Conservation (phyloP, 2,329 filamentous ascomycete species). For the Plenodomus tracheiphilus region DNA sequence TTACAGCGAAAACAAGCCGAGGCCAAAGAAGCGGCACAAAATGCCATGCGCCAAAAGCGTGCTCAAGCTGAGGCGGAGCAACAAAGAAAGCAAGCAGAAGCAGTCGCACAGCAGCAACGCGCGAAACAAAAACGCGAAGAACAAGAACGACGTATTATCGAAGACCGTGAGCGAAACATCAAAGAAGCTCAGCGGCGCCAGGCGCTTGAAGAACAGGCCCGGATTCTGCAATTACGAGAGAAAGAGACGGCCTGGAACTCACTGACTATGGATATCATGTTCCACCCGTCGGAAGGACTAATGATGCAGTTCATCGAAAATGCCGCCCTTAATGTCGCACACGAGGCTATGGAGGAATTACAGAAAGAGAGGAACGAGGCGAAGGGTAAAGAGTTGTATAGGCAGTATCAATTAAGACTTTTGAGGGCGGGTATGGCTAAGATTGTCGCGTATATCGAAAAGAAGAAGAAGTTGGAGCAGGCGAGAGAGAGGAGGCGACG, state of each 20-base stretch:
- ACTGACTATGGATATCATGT: conserved; percentile 45
- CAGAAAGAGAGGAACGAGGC: conserved; percentile 32
- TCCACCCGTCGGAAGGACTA: conserved; percentile 45
- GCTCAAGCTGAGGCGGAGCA: conserved; percentile 22
- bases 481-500: conserved; percentile 28
- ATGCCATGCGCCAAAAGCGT: conserved; percentile 12
- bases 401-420: conserved; percentile 18
- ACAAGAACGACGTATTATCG: conserved; percentile 15
- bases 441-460: conserved; percentile 24
- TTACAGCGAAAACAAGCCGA: conserved; percentile 14
- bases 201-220: conserved; percentile 24
- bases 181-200: conserved; percentile 25
- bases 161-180: conserved; percentile 23
- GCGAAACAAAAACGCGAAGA: conserved; percentile 17
- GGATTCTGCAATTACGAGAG: conserved; percentile 13
- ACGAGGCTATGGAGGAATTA: conserved; percentile 38
- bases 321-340: conserved; percentile 39
- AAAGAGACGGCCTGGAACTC: conserved; percentile 29
- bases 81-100: conserved; percentile 20
- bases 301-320: conserved; percentile 52
- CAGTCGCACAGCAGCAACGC: conserved; percentile 12
- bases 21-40: conserved; percentile 12
- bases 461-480: conserved; percentile 27
- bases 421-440: conserved; percentile 24
- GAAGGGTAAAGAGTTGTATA: conserved; percentile 21